Percentiles rank a stretch among this genome's conserved stretches.
These are phyloP conservation scores for Gossypium schwendimanii DNA, from an alignment of 441 rosid species.

Conservation along the genomic window DNA sequence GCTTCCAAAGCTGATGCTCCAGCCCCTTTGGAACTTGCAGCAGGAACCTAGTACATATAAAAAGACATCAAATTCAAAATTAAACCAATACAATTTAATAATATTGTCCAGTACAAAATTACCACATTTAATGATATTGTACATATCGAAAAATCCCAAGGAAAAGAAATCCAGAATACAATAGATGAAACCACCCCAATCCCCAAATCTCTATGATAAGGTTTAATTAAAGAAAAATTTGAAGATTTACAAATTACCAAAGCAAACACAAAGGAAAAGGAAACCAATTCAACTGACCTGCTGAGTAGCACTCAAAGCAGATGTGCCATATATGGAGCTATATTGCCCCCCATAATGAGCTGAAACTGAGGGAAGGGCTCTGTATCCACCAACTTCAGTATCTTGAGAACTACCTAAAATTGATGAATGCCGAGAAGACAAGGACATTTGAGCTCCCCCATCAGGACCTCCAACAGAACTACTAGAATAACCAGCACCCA, in stretches of 20 bases:
- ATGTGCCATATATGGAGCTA: slow-evolving; percentile 54
- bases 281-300: slow-evolving; percentile 32
- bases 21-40: slow-evolving; percentile 3
- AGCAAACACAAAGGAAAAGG: neutral
- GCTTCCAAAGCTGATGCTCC: slow-evolving; percentile 59
- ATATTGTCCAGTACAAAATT: neutral
- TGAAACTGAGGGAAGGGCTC: slow-evolving; percentile 47
- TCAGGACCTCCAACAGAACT: slow-evolving; percentile 61
- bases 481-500: slow-evolving; percentile 59
- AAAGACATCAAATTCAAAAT: neutral
- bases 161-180: neutral
- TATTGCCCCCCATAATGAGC: slow-evolving; percentile 72
- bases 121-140: neutral
- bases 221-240: neutral
- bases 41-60: slow-evolving; percentile 2
- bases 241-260: neutral
- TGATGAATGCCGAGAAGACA: slow-evolving; percentile 58
- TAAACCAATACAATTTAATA: neutral
- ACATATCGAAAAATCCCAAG: neutral
- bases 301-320: slow-evolving; percentile 48
- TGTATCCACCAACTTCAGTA: slow-evolving; percentile 55
- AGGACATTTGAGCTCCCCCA: slow-evolving; percentile 56
- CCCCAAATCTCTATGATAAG: neutral
- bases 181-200: neutral
- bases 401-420: slow-evolving; percentile 54